Evolutionary conservation across 2,329 filamentous ascomycete genomes (phyloP).

Genomic region (Phyllosticta citrichinensis): DNA sequence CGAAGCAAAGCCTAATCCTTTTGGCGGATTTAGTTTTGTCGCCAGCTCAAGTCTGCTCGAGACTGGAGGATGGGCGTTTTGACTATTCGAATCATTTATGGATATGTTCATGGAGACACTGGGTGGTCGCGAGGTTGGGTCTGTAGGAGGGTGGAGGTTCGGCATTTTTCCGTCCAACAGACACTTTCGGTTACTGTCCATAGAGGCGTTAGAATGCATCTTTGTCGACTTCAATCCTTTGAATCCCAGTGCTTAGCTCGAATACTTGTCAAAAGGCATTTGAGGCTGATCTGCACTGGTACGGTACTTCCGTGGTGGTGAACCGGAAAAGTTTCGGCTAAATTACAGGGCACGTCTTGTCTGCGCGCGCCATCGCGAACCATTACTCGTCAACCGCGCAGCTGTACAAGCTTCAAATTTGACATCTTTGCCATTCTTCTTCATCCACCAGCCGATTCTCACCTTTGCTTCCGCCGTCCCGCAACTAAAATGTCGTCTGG

Average conservation of each 20-base stretch:
- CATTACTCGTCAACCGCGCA: not conserved
- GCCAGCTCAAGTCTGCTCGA: conserved; percentile 42
- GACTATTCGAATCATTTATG: not conserved
- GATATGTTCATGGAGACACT: not conserved
- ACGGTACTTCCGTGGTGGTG: not conserved
- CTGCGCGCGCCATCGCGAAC: not conserved
- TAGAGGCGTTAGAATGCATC: too few species aligned
- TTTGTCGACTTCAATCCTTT: too few species aligned
- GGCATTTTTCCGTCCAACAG: too few species aligned
- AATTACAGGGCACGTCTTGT: not conserved
- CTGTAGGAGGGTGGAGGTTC: too few species aligned
- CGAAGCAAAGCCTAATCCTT: conserved; percentile 34
- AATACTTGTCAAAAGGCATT: too few species aligned
- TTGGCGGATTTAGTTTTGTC: conserved; percentile 46
- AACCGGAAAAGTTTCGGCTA: not conserved
- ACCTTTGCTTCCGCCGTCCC: not conserved
- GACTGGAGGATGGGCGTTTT: conserved; percentile 12
- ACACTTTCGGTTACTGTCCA: too few species aligned
- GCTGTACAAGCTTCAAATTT: not conserved
- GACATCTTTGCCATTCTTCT: not conserved
- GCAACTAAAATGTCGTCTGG: conserved; percentile 2
- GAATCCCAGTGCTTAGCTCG: too few species aligned
- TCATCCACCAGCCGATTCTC: not conserved
- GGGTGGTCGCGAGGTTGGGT: not conserved
- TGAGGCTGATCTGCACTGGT: not conserved